Base-by-base conservation (phyloP, 495 filamentous ascomycete genomes). In the Neurospora sp. region DNA sequence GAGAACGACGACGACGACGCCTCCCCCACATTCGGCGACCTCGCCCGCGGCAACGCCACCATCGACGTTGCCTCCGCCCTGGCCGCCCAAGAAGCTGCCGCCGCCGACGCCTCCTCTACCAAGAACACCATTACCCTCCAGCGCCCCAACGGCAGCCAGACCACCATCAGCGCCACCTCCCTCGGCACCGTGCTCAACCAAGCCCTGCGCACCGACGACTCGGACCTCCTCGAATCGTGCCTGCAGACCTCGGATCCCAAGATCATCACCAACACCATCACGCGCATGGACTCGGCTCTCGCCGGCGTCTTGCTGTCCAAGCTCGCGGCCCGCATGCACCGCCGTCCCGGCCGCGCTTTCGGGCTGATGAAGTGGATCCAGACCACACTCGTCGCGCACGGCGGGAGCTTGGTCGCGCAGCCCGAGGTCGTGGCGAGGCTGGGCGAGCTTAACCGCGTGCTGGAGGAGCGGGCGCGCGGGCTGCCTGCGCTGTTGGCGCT, bases 301-400 rank as follows among this genome's bases (percentile, higher is more conserved):
- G 94, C 94, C 7, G 88, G 89, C 16, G 87, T 82, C 14, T 86
- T 99, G 37, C 88, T 98, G 69, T 89, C 92, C 78, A 92, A 91
- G 77, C 88, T 99, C 40, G 93, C 96, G 14, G 92, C 96, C 78
- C 89, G 94, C 75, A 89, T 99, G 80, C 91, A 97, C 77, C 88
- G 92, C 74, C 88, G 93, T 27, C 96, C 96, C 6, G 96, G 94
- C 35, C 89, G 96, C 71, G 94, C 96, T 18, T 93, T 93, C 39
- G 92, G 89, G 75, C 88, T 99, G n/a, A 94, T 97, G 85, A 88
- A 92, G 18, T 99, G 96, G 96, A 91, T 98, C 62, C 93, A 98
- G 82, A 97, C 94, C 93, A 95, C 93, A 1, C 86, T 97, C n/a
- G 89, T 98, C 23, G 91, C 94, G 9, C 96, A 99, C 81, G 96